Evolutionary conservation across 2,329 filamentous ascomycete genomes (phyloP).

Genomic region (Teratosphaeria pseudoeucalypti): DNA sequence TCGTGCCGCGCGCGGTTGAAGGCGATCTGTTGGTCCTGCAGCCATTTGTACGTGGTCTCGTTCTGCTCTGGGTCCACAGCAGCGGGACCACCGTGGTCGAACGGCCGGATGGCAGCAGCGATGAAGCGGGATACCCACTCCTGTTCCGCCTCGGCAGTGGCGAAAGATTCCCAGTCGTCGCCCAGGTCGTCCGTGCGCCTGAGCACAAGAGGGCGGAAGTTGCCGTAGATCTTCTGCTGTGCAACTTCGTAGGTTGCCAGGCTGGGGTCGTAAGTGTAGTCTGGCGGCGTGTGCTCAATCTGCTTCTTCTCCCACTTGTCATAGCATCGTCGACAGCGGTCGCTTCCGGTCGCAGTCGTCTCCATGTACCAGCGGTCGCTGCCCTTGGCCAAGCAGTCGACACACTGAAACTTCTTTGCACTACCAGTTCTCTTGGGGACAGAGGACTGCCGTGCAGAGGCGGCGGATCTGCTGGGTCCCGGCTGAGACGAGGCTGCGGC

Average conservation of each 20-base stretch:
- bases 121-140: constrained; percentile 6
- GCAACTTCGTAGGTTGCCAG: not conserved
- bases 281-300: not conserved
- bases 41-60: not conserved
- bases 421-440: not conserved
- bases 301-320: not conserved
- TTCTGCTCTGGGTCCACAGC: not conserved
- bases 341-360: not conserved
- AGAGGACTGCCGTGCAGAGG: not conserved
- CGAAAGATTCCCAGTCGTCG: constrained; percentile 3
- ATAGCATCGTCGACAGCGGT: not conserved
- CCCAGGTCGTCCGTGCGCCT: constrained; percentile 1
- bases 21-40: constrained; percentile 6
- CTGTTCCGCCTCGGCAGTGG: not conserved
- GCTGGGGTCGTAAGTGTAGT: not conserved
- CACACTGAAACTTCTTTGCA: constrained; percentile 1
- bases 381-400: not conserved
- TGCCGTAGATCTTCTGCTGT: not conserved
- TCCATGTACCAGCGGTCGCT: not conserved
- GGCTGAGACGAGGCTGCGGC: not conserved
- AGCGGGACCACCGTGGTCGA: not conserved
- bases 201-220: not conserved
- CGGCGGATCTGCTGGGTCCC: not conserved
- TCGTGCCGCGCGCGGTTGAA: constrained; percentile 8
- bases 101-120: constrained; percentile 4